phyloP scores from a whole-genome alignment of 306 rosid genomes.

The Psophocarpus tetragonolobus region DNA sequence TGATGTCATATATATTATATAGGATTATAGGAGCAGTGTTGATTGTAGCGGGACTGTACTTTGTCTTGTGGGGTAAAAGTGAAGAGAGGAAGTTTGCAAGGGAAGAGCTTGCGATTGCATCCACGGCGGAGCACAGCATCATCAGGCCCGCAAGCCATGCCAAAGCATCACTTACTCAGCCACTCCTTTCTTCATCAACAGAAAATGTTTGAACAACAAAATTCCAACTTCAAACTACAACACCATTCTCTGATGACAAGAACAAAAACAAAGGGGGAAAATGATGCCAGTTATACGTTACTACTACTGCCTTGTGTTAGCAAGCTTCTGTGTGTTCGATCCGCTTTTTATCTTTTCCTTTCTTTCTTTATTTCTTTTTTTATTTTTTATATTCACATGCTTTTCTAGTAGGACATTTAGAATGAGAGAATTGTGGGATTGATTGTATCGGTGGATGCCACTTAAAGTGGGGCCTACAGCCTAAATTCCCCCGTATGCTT shows the following conservation, averaged over 20 bases:
- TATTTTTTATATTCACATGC: constrained; percentile 33
- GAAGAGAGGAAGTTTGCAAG: constrained; percentile 76
- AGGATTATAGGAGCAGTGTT: constrained; percentile 93
- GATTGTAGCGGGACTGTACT: constrained; percentile 81
- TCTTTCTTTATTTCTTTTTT: too few species aligned
- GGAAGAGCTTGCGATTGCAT: constrained; percentile 56
- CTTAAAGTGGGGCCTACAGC: constrained; percentile 49
- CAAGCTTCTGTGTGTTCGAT: constrained; percentile 60
- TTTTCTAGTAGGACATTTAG: constrained; percentile 49
- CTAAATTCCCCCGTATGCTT: constrained; percentile 46
- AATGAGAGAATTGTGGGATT: constrained; percentile 47
- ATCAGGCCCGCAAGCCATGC: constrained; percentile 56
- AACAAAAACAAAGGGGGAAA: background rate
- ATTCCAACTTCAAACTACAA: constrained; percentile 31
- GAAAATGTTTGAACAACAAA: constrained; percentile 59
- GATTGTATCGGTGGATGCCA: constrained; percentile 56
- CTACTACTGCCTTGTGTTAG: constrained; percentile 39
- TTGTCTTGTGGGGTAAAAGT: constrained; percentile 93
- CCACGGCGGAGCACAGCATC: constrained; percentile 57
- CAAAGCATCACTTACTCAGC: constrained; percentile 75
- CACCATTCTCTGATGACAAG: constrained; percentile 29
- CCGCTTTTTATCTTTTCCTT: constrained; percentile 15
- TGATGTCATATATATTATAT: constrained; percentile 38
- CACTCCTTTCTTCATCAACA: constrained; percentile 79
- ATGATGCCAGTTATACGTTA: background rate